Evolutionary conservation across 179 eudicot genomes (phyloP), one percentile per base, ranked within the genome.

Genomic region (Beta lomatogona): DNA sequence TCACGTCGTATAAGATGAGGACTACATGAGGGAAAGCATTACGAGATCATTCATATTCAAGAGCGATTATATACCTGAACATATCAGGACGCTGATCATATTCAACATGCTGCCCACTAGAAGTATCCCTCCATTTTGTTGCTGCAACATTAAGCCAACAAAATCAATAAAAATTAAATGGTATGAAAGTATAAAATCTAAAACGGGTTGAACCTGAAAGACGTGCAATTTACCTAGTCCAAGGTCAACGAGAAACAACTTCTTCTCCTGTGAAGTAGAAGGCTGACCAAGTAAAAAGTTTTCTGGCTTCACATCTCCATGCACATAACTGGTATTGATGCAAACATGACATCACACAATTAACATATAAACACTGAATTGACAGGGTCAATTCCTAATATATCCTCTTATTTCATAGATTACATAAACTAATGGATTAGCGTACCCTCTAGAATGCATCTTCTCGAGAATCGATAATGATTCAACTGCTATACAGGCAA

Each of bases 41-140:
- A 76, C 22, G 63, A 12, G 15, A 36, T 65, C 65, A 12, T 6
- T 52, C 52, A 36, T 25, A 31, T 22, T 55, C 31, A 76, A 36
- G 52, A 46, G 7, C 41, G 77, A 50, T 28, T 11, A 10, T 46
- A 65, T 57, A 92, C 98, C 98, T 94, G 80, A 93, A 92, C 93
- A 92, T 91, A 85, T 94, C 98, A 83, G 97, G 98, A 57, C 98
- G 94, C 72, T 94, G 98, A 86, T 94, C 98, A 85, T 94, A 94
- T 48, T 89, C 93, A 81, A 91, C 97, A 84, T 93, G 98, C 76
- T 86, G 83, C 68, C 90, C 92, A 78, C 83, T 90, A 57, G 90
- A 79, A 82, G 83, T 77, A 75, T 92, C 98, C 83, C 90, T 90
- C 98, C 98, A 94, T 87, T 92, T 94, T n/a, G 98, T 91, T 2